Base-by-base conservation (phyloP, 768 basidiomycete species). In the Gymnopilus dilepis region DNA sequence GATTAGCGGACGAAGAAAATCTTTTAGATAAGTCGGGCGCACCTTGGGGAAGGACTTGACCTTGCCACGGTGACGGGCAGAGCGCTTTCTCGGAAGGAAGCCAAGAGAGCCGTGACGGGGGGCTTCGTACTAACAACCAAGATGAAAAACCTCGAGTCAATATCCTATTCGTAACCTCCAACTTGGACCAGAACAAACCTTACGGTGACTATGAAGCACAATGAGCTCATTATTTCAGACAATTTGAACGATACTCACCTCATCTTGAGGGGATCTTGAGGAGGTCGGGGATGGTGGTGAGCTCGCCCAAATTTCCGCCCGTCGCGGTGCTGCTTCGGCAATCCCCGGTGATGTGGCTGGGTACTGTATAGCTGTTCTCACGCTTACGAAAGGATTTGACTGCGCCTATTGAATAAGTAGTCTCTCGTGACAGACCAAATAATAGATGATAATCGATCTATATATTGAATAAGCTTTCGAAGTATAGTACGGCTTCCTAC, bases 11-110 rank as follows among this genome's bases (percentile, higher is more conserved):
- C 34, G 33, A 37, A 48, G n/a, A 51, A 43, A 37, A 31, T 28
- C 22, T 22, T 22, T 42, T 45, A 47, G n/a, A 19, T n/a, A 41
- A 43, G 33, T 22, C 0, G 38, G 34, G 71, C 88, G 62, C 65
- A 94, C 96, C 90, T 89, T 95, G 74, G 97, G 97, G 91, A 99
- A 99, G 66, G 95, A 88, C 88, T 99, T 99, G 80, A 98, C 95
- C 86, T 95, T 96, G 78, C 97, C 97, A 71, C 97, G 90, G 82
- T 98, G 97, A 75, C 97, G 90, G 67, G 97, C 95, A 59, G 97
- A 85, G 73, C 97, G 89, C 84, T 99, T 99, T 76, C 92, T 88
- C 73, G 97, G 97, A 65, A 98, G 87, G 85, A 95, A 97, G 73
- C 95, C 97, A 71, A 99, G 89, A 67, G 95, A 97, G 74, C 97